phyloP scores from a whole-genome alignment of 225 moss, liverwort and hornwort genomes.

The Rhytidiadelphus loreus region DNA sequence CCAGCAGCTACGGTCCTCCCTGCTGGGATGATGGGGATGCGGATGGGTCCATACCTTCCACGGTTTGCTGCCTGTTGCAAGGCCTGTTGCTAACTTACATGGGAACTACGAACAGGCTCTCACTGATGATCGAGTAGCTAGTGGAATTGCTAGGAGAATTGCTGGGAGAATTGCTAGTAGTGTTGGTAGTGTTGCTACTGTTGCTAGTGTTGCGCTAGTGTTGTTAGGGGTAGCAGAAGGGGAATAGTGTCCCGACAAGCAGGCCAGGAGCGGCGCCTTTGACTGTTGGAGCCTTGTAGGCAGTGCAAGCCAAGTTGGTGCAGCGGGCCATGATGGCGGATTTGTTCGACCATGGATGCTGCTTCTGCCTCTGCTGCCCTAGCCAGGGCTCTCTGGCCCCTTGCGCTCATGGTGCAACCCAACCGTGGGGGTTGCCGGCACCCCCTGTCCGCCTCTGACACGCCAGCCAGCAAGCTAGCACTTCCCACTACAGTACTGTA shows the following conservation, averaged over 20 bases:
- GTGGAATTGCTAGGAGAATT: background rate
- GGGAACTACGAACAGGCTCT: background rate
- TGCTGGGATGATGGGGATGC: background rate
- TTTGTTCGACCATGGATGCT: conserved; percentile 13
- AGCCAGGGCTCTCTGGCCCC: background rate
- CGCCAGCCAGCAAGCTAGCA: background rate
- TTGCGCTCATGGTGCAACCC: conserved; percentile 4
- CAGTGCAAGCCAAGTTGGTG: conserved; percentile 13
- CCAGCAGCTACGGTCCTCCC: background rate
- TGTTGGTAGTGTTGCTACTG: background rate
- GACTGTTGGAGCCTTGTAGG: conserved; percentile 11
- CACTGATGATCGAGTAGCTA: background rate
- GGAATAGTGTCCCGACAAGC: conserved; percentile 44
- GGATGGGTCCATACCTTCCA: background rate
- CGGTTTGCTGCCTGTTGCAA: background rate
- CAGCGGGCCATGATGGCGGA: conserved; percentile 15
- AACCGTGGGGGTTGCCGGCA: conserved; percentile 51
- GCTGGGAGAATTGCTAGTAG: background rate
- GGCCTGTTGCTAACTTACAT: background rate
- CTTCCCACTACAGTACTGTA: background rate
- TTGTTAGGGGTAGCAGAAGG: background rate
- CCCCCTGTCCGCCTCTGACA: conserved; percentile 5
- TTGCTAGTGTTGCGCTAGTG: background rate
- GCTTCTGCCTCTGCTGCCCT: background rate
- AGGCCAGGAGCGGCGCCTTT: conserved; percentile 34